phyloP scores from a whole-genome alignment of 306 rosid species.

The Citrullus colocynthis region DNA sequence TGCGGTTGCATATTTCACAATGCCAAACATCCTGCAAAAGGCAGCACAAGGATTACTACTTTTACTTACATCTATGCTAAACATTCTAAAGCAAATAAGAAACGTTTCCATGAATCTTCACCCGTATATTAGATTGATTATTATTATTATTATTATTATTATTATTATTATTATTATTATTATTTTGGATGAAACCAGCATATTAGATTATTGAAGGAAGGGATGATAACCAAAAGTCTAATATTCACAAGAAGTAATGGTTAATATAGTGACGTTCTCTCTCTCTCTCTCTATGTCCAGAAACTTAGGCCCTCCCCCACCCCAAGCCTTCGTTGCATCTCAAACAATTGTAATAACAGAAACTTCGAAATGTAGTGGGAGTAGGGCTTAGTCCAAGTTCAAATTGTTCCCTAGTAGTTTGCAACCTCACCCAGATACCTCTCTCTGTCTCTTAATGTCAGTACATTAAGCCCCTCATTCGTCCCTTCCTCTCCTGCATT shows the following conservation, averaged over 20 bases:
- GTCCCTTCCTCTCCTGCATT: not conserved
- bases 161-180: too few species aligned
- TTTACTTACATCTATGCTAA: not conserved
- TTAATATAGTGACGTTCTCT: not conserved
- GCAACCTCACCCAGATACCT: not conserved
- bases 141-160: too few species aligned
- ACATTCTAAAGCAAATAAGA: not conserved
- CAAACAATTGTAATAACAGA: not conserved
- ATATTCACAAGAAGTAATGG: not conserved
- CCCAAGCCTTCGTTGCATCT: not conserved
- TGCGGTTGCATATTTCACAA: constrained; percentile 90
- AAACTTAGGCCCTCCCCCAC: not conserved
- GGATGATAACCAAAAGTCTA: not conserved
- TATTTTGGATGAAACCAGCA: too few species aligned
- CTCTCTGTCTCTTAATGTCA: not conserved
- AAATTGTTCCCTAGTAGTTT: not conserved
- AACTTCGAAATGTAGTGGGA: not conserved
- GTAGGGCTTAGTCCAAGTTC: not conserved
- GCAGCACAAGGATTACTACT: not conserved
- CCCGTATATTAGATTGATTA: not conserved
- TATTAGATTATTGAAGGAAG: not conserved
- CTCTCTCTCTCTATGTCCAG: constrained; percentile 1
- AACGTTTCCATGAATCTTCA: not conserved
- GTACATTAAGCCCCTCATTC: not conserved
- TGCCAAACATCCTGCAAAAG: constrained; percentile 90